Conservation (phyloP, 2,329 filamentous ascomycete species). For the Mariannaea elegans region DNA sequence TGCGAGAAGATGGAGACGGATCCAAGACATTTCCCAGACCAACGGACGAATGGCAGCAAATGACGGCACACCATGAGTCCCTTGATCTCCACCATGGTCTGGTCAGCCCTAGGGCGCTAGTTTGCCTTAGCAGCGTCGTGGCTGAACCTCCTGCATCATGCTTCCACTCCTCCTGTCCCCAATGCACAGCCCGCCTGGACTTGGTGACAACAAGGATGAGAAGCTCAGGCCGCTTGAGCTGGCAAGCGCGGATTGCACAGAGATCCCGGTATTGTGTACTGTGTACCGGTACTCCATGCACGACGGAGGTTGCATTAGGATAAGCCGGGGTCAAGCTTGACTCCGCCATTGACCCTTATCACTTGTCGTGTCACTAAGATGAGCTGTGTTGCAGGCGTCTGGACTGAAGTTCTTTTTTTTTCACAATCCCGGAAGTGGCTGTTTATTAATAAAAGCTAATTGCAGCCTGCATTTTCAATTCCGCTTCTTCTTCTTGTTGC, state of each 20-base stretch:
- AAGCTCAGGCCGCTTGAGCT: neutral
- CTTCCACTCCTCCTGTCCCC: slow-evolving; percentile 1
- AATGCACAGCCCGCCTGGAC: slow-evolving; percentile 30
- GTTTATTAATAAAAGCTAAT: slow-evolving; percentile 10
- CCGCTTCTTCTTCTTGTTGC: neutral
- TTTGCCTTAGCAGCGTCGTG: slow-evolving; percentile 4
- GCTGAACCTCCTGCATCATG: slow-evolving; percentile 19
- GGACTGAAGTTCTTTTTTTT: slow-evolving; percentile 20
- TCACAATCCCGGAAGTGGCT: slow-evolving; percentile 20
- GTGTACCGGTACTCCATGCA: neutral
- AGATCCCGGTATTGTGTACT: neutral
- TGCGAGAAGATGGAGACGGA: neutral
- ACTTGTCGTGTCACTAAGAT: slow-evolving; percentile 33
- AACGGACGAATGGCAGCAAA: slow-evolving; percentile 11
- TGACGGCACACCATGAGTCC: neutral
- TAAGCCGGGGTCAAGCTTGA: slow-evolving; percentile 28
- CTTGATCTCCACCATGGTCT: slow-evolving; percentile 21
- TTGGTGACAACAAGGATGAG: slow-evolving; percentile 3
- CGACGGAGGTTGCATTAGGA: slow-evolving; percentile 7
- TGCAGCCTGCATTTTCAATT: neutral
- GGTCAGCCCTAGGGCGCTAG: slow-evolving; percentile 41
- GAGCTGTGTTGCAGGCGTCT: slow-evolving; percentile 22
- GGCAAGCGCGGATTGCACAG: neutral
- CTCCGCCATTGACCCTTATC: slow-evolving; percentile 33
- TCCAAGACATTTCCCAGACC: slow-evolving; percentile 1